Conservation (phyloP, 2,329 filamentous ascomycete species). For the Anthostomella pinea region DNA sequence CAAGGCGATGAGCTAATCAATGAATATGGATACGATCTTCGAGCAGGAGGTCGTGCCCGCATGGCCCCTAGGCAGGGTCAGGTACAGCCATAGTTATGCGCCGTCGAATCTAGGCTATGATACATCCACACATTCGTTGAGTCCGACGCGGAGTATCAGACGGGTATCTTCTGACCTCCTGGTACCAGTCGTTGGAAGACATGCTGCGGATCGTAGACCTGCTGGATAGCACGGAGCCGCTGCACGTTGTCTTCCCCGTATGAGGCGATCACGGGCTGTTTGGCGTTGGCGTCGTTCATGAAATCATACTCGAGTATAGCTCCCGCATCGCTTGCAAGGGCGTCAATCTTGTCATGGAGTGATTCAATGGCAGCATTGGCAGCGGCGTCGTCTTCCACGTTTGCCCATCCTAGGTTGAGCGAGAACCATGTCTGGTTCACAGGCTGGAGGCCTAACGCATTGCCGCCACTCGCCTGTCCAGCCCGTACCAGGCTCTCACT, state of each 20-base stretch:
- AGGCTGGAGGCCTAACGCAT: slow-evolving; percentile 8
- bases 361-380: slow-evolving; percentile 4
- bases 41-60: too few relatives aligned
- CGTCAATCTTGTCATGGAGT: slow-evolving; percentile 1
- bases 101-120: too few relatives aligned
- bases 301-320: slow-evolving; percentile 5
- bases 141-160: too few relatives aligned
- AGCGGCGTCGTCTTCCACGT: slow-evolving; percentile 5
- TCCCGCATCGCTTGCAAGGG: not conserved
- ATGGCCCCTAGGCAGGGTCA: too few relatives aligned
- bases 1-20: too few relatives aligned
- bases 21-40: too few relatives aligned
- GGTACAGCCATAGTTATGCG: too few relatives aligned
- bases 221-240: slow-evolving; percentile 2
- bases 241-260: slow-evolving; percentile 7
- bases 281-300: slow-evolving; percentile 12
- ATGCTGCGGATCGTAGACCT: slow-evolving; percentile 7
- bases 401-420: slow-evolving; percentile 5
- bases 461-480: slow-evolving; percentile 3
- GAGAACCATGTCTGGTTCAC: slow-evolving; percentile 11
- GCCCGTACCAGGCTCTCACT: not conserved
- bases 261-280: slow-evolving; percentile 10
- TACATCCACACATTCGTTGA: too few relatives aligned
- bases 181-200: slow-evolving; percentile 9
- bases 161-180: slow-evolving; percentile 9